Conservation (phyloP, 2,329 filamentous ascomycete species). For the Chrysosporium queenslandicum region DNA sequence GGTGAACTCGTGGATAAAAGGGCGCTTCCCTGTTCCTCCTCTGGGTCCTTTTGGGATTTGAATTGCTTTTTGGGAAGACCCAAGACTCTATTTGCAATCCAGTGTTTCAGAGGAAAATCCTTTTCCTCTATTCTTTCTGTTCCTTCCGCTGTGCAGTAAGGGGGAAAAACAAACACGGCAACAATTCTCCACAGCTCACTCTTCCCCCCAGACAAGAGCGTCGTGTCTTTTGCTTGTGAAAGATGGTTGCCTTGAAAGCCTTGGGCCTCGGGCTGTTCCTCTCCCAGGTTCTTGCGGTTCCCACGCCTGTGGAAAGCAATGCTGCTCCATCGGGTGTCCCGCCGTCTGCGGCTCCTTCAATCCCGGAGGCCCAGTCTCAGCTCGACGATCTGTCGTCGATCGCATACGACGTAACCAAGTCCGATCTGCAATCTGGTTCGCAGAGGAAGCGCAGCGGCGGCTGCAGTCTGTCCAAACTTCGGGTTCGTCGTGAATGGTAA, state of each 20-base stretch:
- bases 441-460: not conserved
- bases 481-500: constrained; percentile 2
- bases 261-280: not conserved
- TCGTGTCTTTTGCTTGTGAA: not conserved
- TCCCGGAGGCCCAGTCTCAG: not conserved
- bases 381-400: not conserved
- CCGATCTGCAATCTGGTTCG: not conserved
- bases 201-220: not conserved
- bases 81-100: not conserved
- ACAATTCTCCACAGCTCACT: not conserved
- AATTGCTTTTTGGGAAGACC: not conserved
- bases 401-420: not conserved
- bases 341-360: not conserved
- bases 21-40: not conserved
- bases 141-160: not conserved
- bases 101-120: not conserved
- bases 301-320: not conserved
- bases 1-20: not conserved
- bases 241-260: constrained; percentile 1
- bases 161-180: not conserved
- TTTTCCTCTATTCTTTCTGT: not conserved
- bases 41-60: not conserved
- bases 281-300: not conserved
- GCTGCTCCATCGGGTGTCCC: not conserved
- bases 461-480: not conserved